These are phyloP conservation scores for Aspergillus ochraceus DNA, from an alignment of 2,329 filamentous ascomycete species.

Conservation along the genomic window DNA sequence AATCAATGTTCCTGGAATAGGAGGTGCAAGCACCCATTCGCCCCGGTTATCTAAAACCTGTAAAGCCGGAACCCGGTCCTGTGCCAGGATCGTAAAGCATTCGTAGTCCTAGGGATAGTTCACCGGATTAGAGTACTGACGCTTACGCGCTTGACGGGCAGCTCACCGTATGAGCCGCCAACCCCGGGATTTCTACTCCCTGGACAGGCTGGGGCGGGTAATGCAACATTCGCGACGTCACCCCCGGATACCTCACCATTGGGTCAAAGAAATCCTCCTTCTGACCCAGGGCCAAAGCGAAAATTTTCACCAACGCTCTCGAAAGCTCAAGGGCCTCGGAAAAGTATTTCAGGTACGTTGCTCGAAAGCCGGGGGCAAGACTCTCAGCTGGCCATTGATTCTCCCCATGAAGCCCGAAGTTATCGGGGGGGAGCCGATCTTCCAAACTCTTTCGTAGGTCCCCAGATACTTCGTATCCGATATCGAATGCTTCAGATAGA, in stretches of 20 bases:
- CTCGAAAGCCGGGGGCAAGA: conserved; percentile 17
- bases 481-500: conserved; percentile 28
- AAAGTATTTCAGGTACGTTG: conserved; percentile 22
- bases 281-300: conserved; percentile 42
- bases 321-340: conserved; percentile 13
- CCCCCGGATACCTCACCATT: conserved; percentile 34
- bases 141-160: too few relatives aligned
- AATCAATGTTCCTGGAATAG: conserved; percentile 27
- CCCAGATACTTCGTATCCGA: conserved; percentile 25
- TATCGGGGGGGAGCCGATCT: conserved; percentile 17
- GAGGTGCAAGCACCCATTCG: conserved; percentile 27
- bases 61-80: conserved; percentile 39
- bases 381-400: conserved; percentile 25
- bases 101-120: conserved; percentile 33
- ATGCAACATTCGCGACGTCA: conserved; percentile 43
- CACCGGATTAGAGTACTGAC: background rate
- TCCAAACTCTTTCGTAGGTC: conserved; percentile 14
- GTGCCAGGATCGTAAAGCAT: conserved; percentile 43
- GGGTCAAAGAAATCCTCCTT: conserved; percentile 39
- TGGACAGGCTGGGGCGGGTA: conserved; percentile 40
- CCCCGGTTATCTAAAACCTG: conserved; percentile 35
- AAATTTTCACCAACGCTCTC: conserved; percentile 33
- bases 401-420: conserved; percentile 21
- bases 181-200: conserved; percentile 36
- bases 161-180: conserved; percentile 42